These are phyloP conservation scores for Ilyonectria destructans DNA, from an alignment of 2,329 filamentous ascomycete species.

Conservation along the genomic window DNA sequence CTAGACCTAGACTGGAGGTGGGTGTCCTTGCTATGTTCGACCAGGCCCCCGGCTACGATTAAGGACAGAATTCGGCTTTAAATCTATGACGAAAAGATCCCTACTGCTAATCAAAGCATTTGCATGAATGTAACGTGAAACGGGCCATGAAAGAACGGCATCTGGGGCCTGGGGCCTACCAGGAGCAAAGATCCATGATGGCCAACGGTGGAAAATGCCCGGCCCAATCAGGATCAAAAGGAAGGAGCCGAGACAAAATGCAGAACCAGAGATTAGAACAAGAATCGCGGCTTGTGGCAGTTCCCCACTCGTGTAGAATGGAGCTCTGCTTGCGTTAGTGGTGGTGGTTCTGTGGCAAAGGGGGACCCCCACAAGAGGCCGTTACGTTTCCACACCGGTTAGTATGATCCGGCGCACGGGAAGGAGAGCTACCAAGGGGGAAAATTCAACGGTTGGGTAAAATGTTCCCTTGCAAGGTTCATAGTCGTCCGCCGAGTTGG, in stretches of 20 bases:
- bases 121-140: background rate
- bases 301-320: background rate
- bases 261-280: background rate
- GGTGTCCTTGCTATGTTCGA: background rate
- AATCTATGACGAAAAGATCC: background rate
- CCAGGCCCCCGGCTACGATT: background rate
- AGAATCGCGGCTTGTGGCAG: background rate
- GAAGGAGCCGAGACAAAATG: background rate
- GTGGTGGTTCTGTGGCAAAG: background rate
- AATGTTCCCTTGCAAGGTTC: background rate
- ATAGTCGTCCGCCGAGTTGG: no score
- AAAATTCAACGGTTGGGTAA: background rate
- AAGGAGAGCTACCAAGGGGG: background rate
- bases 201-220: background rate
- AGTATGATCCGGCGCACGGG: background rate
- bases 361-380: background rate
- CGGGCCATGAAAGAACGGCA: background rate
- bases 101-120: background rate
- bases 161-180: background rate
- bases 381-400: background rate
- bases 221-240: background rate
- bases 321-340: background rate
- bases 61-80: background rate
- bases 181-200: background rate
- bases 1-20: background rate